Percentiles rank a stretch among this genome's conserved stretches.
phyloP scores from a whole-genome alignment of 768 basidiomycete species.

The Mycena rosella region DNA sequence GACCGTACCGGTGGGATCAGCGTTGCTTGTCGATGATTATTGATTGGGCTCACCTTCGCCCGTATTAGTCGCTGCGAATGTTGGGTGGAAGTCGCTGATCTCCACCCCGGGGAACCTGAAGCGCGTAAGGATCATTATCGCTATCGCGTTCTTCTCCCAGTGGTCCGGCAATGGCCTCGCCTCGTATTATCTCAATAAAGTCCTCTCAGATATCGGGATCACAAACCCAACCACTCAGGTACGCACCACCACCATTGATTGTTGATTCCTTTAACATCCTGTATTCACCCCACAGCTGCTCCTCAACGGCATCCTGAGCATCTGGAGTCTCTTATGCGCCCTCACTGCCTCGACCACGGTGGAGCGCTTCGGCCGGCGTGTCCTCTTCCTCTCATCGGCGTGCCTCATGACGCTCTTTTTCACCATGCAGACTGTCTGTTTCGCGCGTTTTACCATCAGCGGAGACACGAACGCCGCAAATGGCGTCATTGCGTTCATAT shows the following conservation, averaged over 20 bases:
- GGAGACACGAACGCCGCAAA: constrained; percentile 67
- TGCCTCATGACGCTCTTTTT: constrained; percentile 76
- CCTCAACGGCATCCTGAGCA: constrained; percentile 88
- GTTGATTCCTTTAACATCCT: no score
- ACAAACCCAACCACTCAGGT: constrained; percentile 65
- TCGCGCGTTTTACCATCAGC: constrained; percentile 58
- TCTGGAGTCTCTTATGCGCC: constrained; percentile 82
- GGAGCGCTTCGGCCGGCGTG: constrained; percentile 76
- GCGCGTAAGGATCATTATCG: constrained; percentile 82
- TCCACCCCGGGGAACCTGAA: constrained; percentile 76
- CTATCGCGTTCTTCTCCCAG: constrained; percentile 86
- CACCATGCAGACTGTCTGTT: constrained; percentile 75
- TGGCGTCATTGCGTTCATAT: constrained; percentile 87
- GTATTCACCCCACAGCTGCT: constrained; percentile 63
- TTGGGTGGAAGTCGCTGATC: constrained; percentile 80
- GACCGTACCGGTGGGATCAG: constrained; percentile 59
- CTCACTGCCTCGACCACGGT: constrained; percentile 68
- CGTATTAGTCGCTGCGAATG: constrained; percentile 60
- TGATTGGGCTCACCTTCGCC: not conserved
- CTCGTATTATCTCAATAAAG: constrained; percentile 83
- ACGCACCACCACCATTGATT: not conserved
- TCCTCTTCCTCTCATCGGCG: constrained; percentile 74
- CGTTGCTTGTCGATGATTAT: not conserved
- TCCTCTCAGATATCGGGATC: constrained; percentile 78
- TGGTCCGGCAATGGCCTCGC: constrained; percentile 91